Evolutionary conservation across 371 early-diverging fungal species (phyloP).

Genomic region (Mortierella sp.): DNA sequence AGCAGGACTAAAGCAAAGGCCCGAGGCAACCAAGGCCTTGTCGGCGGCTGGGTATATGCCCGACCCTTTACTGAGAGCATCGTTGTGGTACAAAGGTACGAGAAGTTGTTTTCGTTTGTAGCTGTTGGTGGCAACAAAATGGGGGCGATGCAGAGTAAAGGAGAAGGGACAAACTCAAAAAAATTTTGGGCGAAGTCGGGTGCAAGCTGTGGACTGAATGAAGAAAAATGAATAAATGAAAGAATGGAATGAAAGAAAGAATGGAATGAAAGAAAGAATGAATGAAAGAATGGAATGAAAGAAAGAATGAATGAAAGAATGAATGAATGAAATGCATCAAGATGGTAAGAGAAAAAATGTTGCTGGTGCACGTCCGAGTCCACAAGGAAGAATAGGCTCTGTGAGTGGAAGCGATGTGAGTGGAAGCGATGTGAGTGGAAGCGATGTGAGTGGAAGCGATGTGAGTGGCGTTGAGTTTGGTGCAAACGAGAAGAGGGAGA

Average conservation of each 20-base stretch:
- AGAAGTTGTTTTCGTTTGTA: not conserved
- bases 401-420: not conserved
- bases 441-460: too few relatives aligned
- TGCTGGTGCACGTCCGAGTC: too few relatives aligned
- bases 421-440: not conserved
- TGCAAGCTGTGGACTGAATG: not conserved
- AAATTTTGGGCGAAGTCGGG: not conserved
- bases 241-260: not conserved
- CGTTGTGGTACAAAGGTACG: not conserved
- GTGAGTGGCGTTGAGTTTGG: not conserved
- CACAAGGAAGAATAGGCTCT: not conserved
- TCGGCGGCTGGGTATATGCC: not conserved
- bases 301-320: too few relatives aligned
- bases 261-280: not conserved
- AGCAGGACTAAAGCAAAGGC: not conserved
- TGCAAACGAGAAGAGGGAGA: not conserved
- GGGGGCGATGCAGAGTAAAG: not conserved
- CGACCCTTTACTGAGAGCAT: not conserved
- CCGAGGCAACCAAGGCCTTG: conserved; percentile 9
- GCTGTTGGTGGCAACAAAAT: not conserved
- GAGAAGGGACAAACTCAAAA: not conserved
- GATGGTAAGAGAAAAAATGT: not conserved
- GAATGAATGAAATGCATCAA: too few relatives aligned
- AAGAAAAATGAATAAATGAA: not conserved
- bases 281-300: not conserved